A percentile compares a stretch with the other conserved stretches of the same genome.
Conservation (phyloP, 768 basidiomycete species). For the Tricholoma flavovirens region DNA sequence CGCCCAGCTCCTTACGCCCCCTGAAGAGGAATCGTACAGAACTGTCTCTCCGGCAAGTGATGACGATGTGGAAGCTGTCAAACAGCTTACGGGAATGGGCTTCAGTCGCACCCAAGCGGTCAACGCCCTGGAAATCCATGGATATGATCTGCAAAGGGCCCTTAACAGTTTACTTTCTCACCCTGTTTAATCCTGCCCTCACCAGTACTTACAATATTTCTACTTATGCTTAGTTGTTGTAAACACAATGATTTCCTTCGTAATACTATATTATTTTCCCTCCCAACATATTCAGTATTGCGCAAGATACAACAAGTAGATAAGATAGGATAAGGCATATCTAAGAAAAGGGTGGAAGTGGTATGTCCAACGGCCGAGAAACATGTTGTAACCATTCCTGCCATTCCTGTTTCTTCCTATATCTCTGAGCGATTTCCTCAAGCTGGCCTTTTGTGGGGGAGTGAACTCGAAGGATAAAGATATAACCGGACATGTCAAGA, state of each 20-base stretch:
- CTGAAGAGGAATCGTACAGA: slow-evolving; percentile 39
- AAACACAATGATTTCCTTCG: background rate
- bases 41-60: slow-evolving; percentile 48
- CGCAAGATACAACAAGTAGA: background rate
- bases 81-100: slow-evolving; percentile 83
- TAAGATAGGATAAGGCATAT: background rate
- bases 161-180: slow-evolving; percentile 60
- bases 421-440: slow-evolving; percentile 22
- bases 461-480: slow-evolving; percentile 44
- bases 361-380: slow-evolving; percentile 27
- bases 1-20: slow-evolving; percentile 34
- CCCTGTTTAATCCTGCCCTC: background rate
- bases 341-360: slow-evolving; percentile 11
- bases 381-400: slow-evolving; percentile 32
- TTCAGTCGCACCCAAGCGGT: slow-evolving; percentile 82
- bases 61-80: slow-evolving; percentile 73
- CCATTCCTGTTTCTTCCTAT: slow-evolving; percentile 34
- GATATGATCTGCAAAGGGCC: slow-evolving; percentile 76
- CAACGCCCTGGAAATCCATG: slow-evolving; percentile 75
- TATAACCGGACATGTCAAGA: slow-evolving; percentile 38
- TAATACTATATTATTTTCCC: background rate
- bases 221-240: background rate
- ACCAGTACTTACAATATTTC: background rate
- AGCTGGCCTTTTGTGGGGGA: slow-evolving; percentile 44
- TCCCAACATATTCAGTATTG: background rate